Percentiles rank a stretch among this genome's conserved stretches.
phyloP scores from a whole-genome alignment of 148 eudicot species.

The Fagopyrum esculentum region DNA sequence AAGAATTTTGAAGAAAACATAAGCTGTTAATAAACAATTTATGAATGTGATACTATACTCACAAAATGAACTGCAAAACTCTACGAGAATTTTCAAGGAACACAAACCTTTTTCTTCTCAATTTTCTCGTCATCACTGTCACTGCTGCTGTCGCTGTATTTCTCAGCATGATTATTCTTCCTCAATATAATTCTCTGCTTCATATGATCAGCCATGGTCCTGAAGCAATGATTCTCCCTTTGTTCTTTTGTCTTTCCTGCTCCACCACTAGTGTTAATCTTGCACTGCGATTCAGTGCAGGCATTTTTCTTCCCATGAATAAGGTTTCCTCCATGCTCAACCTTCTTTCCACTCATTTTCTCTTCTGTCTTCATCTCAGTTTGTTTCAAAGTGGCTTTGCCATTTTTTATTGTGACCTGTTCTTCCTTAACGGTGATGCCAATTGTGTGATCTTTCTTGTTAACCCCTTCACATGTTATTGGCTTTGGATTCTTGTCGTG shows the following conservation, averaged over 20 bases:
- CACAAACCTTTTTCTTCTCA: constrained; percentile 23
- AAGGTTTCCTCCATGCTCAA: not conserved
- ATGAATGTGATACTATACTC: too few species aligned
- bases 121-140: constrained; percentile 26
- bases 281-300: constrained; percentile 12
- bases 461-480: not conserved
- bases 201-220: constrained; percentile 29
- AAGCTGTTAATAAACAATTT: too few species aligned
- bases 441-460: constrained; percentile 18
- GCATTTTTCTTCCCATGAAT: not conserved
- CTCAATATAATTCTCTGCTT: constrained; percentile 24
- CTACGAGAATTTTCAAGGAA: not conserved
- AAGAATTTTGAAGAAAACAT: not conserved
- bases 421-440: constrained; percentile 18
- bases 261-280: not conserved
- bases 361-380: constrained; percentile 19
- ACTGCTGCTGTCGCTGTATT: constrained; percentile 21
- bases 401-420: not conserved
- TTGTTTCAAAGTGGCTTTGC: constrained; percentile 7
- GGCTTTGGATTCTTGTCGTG: constrained; percentile 12
- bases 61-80: not conserved
- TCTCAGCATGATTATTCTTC: constrained; percentile 22
- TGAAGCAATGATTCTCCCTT: constrained; percentile 20
- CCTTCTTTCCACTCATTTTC: constrained; percentile 10
- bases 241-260: constrained; percentile 19